Percentiles rank a stretch among this genome's conserved stretches.
Conservation (phyloP, 1,139 yeast genomes). For the Taphrina confusa region DNA sequence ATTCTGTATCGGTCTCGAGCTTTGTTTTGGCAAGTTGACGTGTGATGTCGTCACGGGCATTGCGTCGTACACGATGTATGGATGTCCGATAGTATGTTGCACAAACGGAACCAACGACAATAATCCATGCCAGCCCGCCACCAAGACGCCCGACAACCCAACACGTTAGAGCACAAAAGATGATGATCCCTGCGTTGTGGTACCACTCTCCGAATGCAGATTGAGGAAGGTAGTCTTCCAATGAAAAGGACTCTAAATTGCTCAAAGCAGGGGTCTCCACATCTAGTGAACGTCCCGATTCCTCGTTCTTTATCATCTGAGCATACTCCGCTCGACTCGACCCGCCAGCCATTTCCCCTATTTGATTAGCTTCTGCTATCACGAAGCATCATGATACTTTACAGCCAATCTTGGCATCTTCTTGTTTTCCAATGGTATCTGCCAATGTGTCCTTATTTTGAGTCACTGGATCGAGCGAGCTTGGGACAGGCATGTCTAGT, state of each 20-base stretch:
- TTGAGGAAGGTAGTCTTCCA: constrained; percentile 21
- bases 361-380: neutral
- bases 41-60: constrained; percentile 75
- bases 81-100: constrained; percentile 79
- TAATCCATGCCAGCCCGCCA: constrained; percentile 77
- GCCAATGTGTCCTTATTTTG: neutral
- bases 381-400: neutral
- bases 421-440: neutral
- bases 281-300: too few species aligned
- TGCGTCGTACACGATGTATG: constrained; percentile 72
- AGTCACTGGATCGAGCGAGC: neutral
- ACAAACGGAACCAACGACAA: constrained; percentile 62
- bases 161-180: constrained; percentile 66
- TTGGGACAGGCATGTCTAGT: constrained; percentile 12
- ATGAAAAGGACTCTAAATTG: too few species aligned
- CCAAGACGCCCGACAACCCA: constrained; percentile 78
- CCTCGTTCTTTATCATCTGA: constrained; percentile 3
- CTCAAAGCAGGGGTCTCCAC: neutral
- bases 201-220: constrained; percentile 85
- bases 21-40: constrained; percentile 78
- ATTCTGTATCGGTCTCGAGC: constrained; percentile 84
- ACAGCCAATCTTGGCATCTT: constrained; percentile 12
- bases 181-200: constrained; percentile 72
- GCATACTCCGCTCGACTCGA: constrained; percentile 5
- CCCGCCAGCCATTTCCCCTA: constrained; percentile 32